A percentile compares a stretch with the other conserved stretches of the same genome.
phyloP scores from a whole-genome alignment of 2,329 filamentous ascomycete species.

The Penicillium nordicum region DNA sequence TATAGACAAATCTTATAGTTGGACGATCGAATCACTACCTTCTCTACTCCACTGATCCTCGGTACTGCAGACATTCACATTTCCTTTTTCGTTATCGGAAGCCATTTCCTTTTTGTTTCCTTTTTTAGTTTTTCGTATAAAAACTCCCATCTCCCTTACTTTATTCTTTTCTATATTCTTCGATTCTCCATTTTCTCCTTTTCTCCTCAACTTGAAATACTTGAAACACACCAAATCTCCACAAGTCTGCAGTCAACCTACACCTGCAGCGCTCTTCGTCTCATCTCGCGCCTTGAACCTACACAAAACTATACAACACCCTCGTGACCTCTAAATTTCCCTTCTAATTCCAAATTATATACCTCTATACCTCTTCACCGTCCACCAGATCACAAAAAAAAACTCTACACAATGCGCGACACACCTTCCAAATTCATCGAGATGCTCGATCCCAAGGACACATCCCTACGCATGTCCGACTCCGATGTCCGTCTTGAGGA shows the following conservation, averaged over 20 bases:
- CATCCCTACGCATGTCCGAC: conserved; percentile 33
- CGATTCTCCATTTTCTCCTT: background rate
- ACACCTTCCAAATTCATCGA: conserved; percentile 45
- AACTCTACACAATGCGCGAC: conserved; percentile 26
- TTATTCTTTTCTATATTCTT: background rate
- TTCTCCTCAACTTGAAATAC: conserved; percentile 4
- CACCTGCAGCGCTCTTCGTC: conserved; percentile 17
- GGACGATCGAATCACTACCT: background rate
- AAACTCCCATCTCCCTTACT: background rate
- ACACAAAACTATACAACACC: background rate
- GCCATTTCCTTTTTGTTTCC: background rate
- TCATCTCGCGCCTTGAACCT: conserved; percentile 9
- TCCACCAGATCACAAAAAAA: background rate
- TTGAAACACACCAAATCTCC: conserved; percentile 3
- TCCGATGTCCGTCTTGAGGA: conserved; percentile 45
- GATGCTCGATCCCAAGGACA: conserved; percentile 40
- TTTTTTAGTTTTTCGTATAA: background rate
- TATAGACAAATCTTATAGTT: conserved; percentile 1
- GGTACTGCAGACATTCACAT: background rate
- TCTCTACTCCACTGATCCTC: conserved; percentile 6
- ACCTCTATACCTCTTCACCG: background rate
- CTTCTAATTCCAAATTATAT: background rate
- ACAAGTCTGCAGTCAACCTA: conserved; percentile 3
- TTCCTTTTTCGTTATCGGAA: background rate
- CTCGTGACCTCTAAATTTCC: conserved; percentile 1